Conservation (phyloP, 768 basidiomycete species). For the Megacollybia marginata region DNA sequence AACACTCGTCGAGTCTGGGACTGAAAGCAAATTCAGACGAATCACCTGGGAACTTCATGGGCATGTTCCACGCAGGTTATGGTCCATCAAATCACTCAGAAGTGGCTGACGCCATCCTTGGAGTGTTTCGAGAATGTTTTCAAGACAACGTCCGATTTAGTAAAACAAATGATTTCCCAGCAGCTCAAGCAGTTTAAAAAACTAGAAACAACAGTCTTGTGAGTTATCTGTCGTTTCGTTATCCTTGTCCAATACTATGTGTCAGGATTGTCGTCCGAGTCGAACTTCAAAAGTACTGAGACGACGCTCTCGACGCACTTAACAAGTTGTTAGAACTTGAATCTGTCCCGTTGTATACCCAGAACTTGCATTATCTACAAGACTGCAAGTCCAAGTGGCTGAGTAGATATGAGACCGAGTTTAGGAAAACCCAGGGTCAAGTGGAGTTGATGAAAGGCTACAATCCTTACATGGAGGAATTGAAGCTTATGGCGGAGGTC, state of each 20-base stretch:
- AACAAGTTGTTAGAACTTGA: conserved; percentile 31
- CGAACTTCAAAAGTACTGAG: conserved; percentile 12
- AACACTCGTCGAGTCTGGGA: neutral
- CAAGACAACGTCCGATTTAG: conserved; percentile 1
- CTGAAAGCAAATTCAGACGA: conserved; percentile 13
- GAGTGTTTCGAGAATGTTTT: conserved; percentile 24
- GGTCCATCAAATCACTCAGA: conserved; percentile 17
- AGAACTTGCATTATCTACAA: conserved; percentile 18
- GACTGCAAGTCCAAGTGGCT: conserved; percentile 17
- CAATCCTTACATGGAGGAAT: conserved; percentile 22
- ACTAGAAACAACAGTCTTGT: conserved; percentile 21
- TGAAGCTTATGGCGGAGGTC: conserved; percentile 46
- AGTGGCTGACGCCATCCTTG: conserved; percentile 21
- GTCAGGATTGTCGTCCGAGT: neutral
- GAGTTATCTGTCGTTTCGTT: neutral
- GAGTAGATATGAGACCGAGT: conserved; percentile 7
- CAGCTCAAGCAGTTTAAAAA: conserved; percentile 24
- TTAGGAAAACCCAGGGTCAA: neutral
- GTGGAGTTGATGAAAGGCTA: neutral
- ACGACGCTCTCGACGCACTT: conserved; percentile 16
- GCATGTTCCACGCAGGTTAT: conserved; percentile 24
- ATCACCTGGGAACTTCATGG: conserved; percentile 30
- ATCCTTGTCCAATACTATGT: neutral
- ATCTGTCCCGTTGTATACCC: conserved; percentile 29
- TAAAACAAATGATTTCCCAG: conserved; percentile 11